These are phyloP conservation scores for Populus hybrid DNA, from an alignment of 441 rosid genomes.

Conservation along the genomic window DNA sequence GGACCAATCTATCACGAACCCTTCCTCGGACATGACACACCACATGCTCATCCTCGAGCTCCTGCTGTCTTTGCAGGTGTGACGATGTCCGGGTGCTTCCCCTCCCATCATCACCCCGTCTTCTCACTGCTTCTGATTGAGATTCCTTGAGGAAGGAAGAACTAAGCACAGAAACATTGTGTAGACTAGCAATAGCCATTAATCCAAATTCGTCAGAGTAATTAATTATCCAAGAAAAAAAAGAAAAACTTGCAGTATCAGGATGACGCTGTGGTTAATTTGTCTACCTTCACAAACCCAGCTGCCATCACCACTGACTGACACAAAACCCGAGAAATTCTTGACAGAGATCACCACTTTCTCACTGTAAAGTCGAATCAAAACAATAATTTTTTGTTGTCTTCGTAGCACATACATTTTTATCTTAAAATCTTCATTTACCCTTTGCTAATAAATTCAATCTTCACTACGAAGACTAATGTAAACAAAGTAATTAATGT, in stretches of 20 bases:
- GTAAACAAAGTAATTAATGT: slow-evolving; percentile 27
- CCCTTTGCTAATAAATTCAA: background rate
- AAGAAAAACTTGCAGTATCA: slow-evolving; percentile 57
- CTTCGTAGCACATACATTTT: background rate
- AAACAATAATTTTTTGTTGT: background rate
- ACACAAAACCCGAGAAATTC: slow-evolving; percentile 66
- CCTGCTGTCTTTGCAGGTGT: slow-evolving; percentile 84
- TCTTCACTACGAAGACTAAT: slow-evolving; percentile 21
- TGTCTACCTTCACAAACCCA: slow-evolving; percentile 57
- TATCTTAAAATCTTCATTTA: background rate
- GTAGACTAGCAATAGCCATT: slow-evolving; percentile 90
- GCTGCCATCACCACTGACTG: slow-evolving; percentile 66
- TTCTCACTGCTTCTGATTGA: slow-evolving; percentile 47
- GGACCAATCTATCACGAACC: slow-evolving; percentile 41
- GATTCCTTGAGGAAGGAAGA: slow-evolving; percentile 69
- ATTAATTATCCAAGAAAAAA: too few relatives aligned
- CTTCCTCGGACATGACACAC: slow-evolving; percentile 54
- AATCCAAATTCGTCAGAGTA: slow-evolving; percentile 5
- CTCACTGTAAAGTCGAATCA: slow-evolving; percentile 44
- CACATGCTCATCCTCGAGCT: slow-evolving; percentile 80
- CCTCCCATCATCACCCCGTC: slow-evolving; percentile 52
- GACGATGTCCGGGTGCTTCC: slow-evolving; percentile 69
- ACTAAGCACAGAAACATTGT: slow-evolving; percentile 65
- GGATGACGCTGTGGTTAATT: slow-evolving; percentile 37
- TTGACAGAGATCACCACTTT: slow-evolving; percentile 69